Percentiles rank a stretch among this genome's conserved stretches.
phyloP scores from a whole-genome alignment of 139 green algal genomes.

The Chlorella sp. region DNA sequence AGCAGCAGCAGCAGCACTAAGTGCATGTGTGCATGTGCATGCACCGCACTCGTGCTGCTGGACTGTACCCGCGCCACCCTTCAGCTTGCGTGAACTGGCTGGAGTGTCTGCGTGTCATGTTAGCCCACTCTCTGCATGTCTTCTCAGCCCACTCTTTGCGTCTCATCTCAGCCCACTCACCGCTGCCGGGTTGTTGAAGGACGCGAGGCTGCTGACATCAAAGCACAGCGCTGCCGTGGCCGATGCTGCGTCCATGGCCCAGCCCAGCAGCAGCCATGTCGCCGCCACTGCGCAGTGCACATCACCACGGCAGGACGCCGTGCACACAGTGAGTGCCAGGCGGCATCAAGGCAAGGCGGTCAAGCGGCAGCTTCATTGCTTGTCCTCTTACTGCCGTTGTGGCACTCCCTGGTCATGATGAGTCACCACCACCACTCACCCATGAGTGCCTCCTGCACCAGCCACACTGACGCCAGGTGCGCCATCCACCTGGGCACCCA shows the following conservation, averaged over 20 bases:
- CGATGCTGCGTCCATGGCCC: slow-evolving; percentile 4
- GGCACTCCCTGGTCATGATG: too few species aligned
- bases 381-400: neutral
- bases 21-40: neutral
- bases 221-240: neutral
- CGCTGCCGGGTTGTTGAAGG: neutral
- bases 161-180: too few species aligned
- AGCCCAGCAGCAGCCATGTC: slow-evolving; percentile 1
- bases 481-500: too few species aligned
- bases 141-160: too few species aligned
- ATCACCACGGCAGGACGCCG: neutral
- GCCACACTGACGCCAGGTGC: neutral
- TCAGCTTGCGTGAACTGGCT: too few species aligned
- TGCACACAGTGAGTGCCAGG: neutral
- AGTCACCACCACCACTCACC: neutral
- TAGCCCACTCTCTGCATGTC: too few species aligned
- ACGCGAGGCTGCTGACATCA: neutral
- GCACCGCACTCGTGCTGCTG: neutral
- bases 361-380: neutral
- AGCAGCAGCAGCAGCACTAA: neutral
- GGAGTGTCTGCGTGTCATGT: too few species aligned
- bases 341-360: neutral
- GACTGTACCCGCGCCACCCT: too few species aligned
- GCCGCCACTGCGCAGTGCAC: neutral
- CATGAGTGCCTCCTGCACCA: neutral